Conservation (phyloP, 192 early-diverging fungal species). For the Coemansia sp. region DNA sequence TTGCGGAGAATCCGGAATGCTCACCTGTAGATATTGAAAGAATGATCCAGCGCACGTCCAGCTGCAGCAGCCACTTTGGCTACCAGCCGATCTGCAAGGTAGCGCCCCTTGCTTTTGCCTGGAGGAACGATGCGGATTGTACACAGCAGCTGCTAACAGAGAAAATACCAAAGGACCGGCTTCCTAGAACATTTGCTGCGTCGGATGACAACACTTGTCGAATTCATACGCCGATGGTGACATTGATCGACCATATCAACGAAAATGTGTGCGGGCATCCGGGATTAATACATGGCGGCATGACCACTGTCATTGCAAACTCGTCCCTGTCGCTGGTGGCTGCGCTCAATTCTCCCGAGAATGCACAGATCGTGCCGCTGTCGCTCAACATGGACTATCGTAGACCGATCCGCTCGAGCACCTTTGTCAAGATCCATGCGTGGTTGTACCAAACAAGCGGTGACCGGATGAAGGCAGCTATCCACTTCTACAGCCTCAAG, state of each 20-base stretch:
- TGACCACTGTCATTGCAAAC: slow-evolving; percentile 44
- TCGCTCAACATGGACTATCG: slow-evolving; percentile 53
- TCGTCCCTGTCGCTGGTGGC: slow-evolving; percentile 35
- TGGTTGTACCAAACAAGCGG: slow-evolving; percentile 28
- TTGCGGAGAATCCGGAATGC: slow-evolving; percentile 12
- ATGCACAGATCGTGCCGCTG: slow-evolving; percentile 11
- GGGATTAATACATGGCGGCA: slow-evolving; percentile 46
- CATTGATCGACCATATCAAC: slow-evolving; percentile 38
- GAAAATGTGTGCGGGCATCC: slow-evolving; percentile 41
- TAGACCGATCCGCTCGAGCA: slow-evolving; percentile 30
- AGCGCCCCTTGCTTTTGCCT: slow-evolving; percentile 30
- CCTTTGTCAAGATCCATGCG: slow-evolving; percentile 48
- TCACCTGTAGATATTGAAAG: slow-evolving; percentile 18
- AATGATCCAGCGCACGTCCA: background rate
- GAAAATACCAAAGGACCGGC: slow-evolving; percentile 15
- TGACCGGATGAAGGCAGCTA: slow-evolving; percentile 12
- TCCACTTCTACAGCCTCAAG: slow-evolving; percentile 31
- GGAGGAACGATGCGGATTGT: slow-evolving; percentile 10
- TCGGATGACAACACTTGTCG: background rate
- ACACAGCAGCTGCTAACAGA: slow-evolving; percentile 15
- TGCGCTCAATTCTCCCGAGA: slow-evolving; percentile 24
- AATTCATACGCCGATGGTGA: slow-evolving; percentile 26
- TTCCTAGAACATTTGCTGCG: slow-evolving; percentile 12
- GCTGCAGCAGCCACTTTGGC: slow-evolving; percentile 34
- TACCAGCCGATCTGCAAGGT: slow-evolving; percentile 27